Percentiles rank a stretch among this genome's conserved stretches.
Evolutionary conservation across 164 flowering plant genomes (phyloP).

Genomic region (Kalanchoe fedtschenkoi): DNA sequence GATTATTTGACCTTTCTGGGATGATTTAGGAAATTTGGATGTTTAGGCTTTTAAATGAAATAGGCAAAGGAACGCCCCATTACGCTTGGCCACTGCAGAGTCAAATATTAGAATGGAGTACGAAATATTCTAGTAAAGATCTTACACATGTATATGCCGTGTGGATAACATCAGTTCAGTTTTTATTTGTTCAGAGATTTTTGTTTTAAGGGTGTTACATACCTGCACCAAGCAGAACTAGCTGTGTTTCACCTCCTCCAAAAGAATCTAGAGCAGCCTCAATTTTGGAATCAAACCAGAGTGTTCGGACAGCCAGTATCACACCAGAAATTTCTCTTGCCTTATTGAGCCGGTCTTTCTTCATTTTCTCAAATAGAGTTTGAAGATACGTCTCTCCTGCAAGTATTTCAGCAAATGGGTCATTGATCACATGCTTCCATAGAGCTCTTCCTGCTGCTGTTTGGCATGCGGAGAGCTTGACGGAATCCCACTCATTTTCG

Average conservation of each 20-base stretch:
- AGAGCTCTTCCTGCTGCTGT: slow-evolving; percentile 87
- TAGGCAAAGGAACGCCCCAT: neutral
- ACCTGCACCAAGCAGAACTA: slow-evolving; percentile 91
- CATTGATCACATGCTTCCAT: slow-evolving; percentile 79
- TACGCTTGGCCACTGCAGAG: neutral
- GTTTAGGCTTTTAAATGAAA: neutral
- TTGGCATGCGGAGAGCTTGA: slow-evolving; percentile 67
- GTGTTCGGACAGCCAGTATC: slow-evolving; percentile 78
- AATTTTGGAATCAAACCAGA: slow-evolving; percentile 76
- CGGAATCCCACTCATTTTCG: slow-evolving; percentile 58
- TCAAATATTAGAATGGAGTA: neutral
- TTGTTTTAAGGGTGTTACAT: slow-evolving; percentile 9
- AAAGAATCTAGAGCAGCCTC: slow-evolving; percentile 61
- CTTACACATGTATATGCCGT: too few relatives aligned
- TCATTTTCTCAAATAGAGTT: slow-evolving; percentile 68
- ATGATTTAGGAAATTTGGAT: neutral
- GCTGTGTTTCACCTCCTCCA: slow-evolving; percentile 43
- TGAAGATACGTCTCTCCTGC: slow-evolving; percentile 70
- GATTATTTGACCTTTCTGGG: neutral
- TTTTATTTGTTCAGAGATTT: slow-evolving; percentile 2
- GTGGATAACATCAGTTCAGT: neutral
- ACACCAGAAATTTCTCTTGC: slow-evolving; percentile 80
- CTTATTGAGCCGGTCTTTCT: slow-evolving; percentile 52
- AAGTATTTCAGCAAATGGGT: slow-evolving; percentile 65
- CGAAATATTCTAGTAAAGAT: too few relatives aligned